Conservation (phyloP, 306 rosid genomes). For the Cucumis cinereus region DNA sequence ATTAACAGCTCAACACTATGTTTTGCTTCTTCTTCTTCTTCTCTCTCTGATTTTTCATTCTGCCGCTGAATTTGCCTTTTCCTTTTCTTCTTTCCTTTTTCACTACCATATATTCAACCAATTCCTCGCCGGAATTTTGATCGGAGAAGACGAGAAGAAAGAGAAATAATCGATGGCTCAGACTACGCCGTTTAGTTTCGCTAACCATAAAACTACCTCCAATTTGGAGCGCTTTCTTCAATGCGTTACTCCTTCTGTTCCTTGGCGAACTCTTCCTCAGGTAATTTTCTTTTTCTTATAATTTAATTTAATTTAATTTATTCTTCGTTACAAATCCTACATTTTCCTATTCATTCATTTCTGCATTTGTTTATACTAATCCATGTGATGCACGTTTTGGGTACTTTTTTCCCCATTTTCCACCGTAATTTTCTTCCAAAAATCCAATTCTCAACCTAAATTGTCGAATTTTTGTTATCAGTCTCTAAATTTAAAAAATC, state of each 20-base stretch:
- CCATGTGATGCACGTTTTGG: neutral
- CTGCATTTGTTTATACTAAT: neutral
- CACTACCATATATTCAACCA: neutral
- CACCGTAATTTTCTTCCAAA: neutral
- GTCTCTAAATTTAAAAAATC: no score
- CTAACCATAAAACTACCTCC: slow-evolving; percentile 15
- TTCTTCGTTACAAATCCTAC: neutral
- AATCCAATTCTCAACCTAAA: no score
- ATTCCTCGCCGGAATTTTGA: neutral
- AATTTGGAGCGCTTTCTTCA: slow-evolving; percentile 57
- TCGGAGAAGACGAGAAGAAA: neutral
- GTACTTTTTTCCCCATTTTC: neutral
- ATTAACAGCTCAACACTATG: neutral
- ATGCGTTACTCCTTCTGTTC: slow-evolving; percentile 47
- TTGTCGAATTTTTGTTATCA: no score
- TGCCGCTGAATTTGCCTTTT: neutral
- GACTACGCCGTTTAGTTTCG: neutral
- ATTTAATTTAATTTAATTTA: neutral
- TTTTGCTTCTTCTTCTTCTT: neutral
- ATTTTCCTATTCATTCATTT: neutral
- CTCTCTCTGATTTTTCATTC: neutral
- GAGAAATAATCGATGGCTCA: slow-evolving; percentile 11
- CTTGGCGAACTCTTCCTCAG: slow-evolving; percentile 46
- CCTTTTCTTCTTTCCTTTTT: neutral
- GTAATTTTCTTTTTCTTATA: slow-evolving; percentile 12